These are phyloP conservation scores for Rhizophagus sp. DNA, from an alignment of 192 early-diverging fungal species.

Conservation along the genomic window DNA sequence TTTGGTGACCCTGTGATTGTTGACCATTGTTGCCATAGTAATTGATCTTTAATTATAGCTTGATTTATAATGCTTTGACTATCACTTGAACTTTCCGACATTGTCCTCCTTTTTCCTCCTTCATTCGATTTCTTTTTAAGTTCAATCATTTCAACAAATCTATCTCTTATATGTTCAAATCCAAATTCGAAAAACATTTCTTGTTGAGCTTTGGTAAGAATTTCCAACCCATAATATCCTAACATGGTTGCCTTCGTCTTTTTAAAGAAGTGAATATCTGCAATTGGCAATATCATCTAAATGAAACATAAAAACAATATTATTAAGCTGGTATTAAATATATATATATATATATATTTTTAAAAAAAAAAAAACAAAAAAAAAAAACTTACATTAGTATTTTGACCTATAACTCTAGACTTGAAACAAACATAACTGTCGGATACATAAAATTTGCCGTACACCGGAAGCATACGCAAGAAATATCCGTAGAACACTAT, in stretches of 20 bases:
- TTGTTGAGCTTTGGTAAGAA: constrained; percentile 48
- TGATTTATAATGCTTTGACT: background rate
- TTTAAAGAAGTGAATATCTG: constrained; percentile 49
- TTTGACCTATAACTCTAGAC: constrained; percentile 52
- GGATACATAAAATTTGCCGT: constrained; percentile 64
- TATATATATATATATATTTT: too few species aligned
- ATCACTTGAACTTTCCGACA: background rate
- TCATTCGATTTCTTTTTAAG: background rate
- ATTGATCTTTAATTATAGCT: constrained; percentile 20
- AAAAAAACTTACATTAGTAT: constrained; percentile 40
- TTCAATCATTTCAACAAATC: constrained; percentile 41
- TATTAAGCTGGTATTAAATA: background rate
- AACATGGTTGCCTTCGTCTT: constrained; percentile 45
- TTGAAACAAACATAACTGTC: constrained; percentile 64
- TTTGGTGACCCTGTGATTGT: background rate
- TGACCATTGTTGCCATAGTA: background rate
- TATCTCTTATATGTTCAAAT: constrained; percentile 43
- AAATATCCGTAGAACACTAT: constrained; percentile 54
- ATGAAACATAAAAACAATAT: background rate
- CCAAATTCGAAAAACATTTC: constrained; percentile 66
- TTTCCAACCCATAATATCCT: constrained; percentile 47
- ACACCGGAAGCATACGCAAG: constrained; percentile 51
- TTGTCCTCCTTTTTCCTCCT: constrained; percentile 11
- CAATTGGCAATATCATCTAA: constrained; percentile 56
- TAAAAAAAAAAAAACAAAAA: background rate